Base-by-base conservation (phyloP, 306 rosid species). In the Biancaea sappan region DNA sequence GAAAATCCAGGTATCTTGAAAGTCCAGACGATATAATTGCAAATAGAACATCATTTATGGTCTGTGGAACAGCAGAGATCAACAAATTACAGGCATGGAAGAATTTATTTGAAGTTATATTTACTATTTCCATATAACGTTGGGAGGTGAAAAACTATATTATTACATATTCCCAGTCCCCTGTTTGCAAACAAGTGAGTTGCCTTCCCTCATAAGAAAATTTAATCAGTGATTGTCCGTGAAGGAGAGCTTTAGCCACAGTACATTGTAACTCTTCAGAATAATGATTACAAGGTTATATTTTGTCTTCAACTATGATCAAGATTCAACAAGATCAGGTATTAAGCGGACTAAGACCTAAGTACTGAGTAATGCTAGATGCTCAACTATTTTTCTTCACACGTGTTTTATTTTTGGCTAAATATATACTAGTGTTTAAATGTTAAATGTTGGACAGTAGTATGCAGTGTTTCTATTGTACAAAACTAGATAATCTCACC, bases 41-140 rank as follows among this genome's bases (percentile, higher is more conserved):
- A 57, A 88, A 88, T 35, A 94, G 87, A 71, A 94, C 91, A 35
- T 94, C 98, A n/a, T 91, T 94, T 66, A 94, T 72, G 29, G 97
- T 94, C 98, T 94, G 94, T 87, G 83, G 7, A 57, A 58, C 53
- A 76, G 12, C 54, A 82, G 15, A 59, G 35, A 77, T 10, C 54
- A 38, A 51, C n/a, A 38, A 53, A 72, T 41, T 21, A 60, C 25
- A 11, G 47, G 31, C 19, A 74, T 50, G 43, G 5, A 56, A 31
- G 22, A 7, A 68, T 28, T 50, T 61, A 24, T 34, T 26, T 59
- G 54, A 18, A 37, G 10, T 34, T 46, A 48, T 63, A 32, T 71
- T 40, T 41, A 25, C 43, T 53, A 18, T 8, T 75, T 28, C 59
- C 12, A 6, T 48, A 21, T 3, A 16, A 26, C 31, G 12, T 18